phyloP scores from a whole-genome alignment of 2,329 filamentous ascomycete species.

The Penicillium paneum region DNA sequence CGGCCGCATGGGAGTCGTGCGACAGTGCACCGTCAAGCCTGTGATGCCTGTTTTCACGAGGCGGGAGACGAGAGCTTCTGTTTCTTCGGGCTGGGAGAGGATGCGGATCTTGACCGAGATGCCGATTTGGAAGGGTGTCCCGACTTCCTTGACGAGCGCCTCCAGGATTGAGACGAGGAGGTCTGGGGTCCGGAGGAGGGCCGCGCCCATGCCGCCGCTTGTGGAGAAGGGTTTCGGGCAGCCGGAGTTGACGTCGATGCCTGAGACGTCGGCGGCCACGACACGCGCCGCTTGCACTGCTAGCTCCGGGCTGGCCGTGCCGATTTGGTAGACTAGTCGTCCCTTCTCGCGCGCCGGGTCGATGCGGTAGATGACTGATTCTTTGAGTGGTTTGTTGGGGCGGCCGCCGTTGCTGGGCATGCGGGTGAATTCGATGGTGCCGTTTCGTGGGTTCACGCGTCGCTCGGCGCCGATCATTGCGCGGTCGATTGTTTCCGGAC shows the following conservation, averaged over 20 bases:
- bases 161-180: slow-evolving; percentile 78
- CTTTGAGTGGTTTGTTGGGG: slow-evolving; percentile 40
- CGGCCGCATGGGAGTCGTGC: slow-evolving; percentile 92
- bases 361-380: slow-evolving; percentile 77
- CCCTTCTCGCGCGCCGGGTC: slow-evolving; percentile 73
- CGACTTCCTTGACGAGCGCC: slow-evolving; percentile 74
- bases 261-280: slow-evolving; percentile 81
- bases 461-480: slow-evolving; percentile 85
- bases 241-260: slow-evolving; percentile 97
- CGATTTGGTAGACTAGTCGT: slow-evolving; percentile 85
- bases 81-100: slow-evolving; percentile 71
- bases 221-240: slow-evolving; percentile 97
- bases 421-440: slow-evolving; percentile 81
- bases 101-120: slow-evolving; percentile 97
- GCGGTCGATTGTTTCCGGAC: slow-evolving; percentile 90
- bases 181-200: slow-evolving; percentile 80
- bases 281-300: slow-evolving; percentile 82
- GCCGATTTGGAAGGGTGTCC: slow-evolving; percentile 75
- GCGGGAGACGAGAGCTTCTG: slow-evolving; percentile 70
- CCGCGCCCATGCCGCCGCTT: slow-evolving; percentile 90
- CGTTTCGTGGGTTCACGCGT: slow-evolving; percentile 69
- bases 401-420: slow-evolving; percentile 65
- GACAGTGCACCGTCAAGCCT: slow-evolving; percentile 89
- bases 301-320: slow-evolving; percentile 75
- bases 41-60: slow-evolving; percentile 87